Percentiles rank a stretch among this genome's conserved stretches.
Conservation (phyloP, 805 yeast species). For the Ogataea nonfermentans region DNA sequence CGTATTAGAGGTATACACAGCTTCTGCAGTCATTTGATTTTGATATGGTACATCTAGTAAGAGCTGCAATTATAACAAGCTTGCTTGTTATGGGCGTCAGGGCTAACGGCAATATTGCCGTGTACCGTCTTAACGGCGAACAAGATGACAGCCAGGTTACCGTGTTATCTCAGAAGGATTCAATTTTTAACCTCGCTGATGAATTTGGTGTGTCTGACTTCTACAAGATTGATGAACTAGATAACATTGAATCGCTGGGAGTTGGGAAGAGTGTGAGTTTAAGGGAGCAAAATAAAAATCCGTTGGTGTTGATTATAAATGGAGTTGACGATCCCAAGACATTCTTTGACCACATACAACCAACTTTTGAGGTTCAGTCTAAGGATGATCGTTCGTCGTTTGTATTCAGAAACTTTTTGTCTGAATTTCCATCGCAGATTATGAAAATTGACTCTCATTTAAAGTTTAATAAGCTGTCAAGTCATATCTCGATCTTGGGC, state of each 20-base stretch:
- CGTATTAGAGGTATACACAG: slow-evolving; percentile 4
- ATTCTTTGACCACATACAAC: slow-evolving; percentile 27
- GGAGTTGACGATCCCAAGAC: slow-evolving; percentile 40
- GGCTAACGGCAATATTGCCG: slow-evolving; percentile 29
- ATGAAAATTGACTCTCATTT: slow-evolving; percentile 14
- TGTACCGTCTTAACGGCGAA: slow-evolving; percentile 21
- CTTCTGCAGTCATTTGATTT: not conserved
- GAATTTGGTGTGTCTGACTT: slow-evolving; percentile 40
- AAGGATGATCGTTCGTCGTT: slow-evolving; percentile 22
- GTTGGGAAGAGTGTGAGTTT: slow-evolving; percentile 19
- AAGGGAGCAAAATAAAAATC: slow-evolving; percentile 24
- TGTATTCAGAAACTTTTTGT: slow-evolving; percentile 23
- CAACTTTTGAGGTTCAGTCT: slow-evolving; percentile 23
- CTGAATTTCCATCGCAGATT: slow-evolving; percentile 27
- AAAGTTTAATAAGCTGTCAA: slow-evolving; percentile 26
- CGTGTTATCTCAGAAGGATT: slow-evolving; percentile 31
- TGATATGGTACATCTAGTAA: slow-evolving; percentile 3
- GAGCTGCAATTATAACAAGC: not conserved
- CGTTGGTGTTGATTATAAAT: slow-evolving; percentile 39
- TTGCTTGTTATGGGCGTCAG: slow-evolving; percentile 5
- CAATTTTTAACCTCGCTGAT: slow-evolving; percentile 45
- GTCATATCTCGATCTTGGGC: slow-evolving; percentile 27
- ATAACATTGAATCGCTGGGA: slow-evolving; percentile 21
- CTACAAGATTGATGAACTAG: slow-evolving; percentile 35
- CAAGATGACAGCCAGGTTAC: slow-evolving; percentile 5